Percentiles rank a stretch among this genome's conserved stretches.
These are phyloP conservation scores for Pseudocercospora vitis DNA, from an alignment of 2,329 filamentous ascomycete genomes.

Conservation along the genomic window DNA sequence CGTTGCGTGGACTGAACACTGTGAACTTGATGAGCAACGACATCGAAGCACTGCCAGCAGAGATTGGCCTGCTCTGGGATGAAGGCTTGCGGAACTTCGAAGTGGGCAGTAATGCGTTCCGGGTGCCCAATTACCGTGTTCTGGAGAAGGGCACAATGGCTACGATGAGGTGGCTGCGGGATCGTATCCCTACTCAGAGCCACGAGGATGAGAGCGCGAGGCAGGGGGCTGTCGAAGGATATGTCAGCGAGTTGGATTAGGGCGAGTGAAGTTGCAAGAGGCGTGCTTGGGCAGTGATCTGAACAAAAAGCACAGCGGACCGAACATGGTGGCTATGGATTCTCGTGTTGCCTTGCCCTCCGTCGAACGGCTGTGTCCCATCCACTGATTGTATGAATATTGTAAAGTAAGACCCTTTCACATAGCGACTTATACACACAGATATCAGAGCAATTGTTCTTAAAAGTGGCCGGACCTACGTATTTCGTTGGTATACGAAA, in stretches of 20 bases:
- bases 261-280: neutral
- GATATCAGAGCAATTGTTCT: no score
- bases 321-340: neutral
- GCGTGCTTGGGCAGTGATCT: neutral
- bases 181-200: slow-evolving; percentile 39
- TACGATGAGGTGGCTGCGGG: slow-evolving; percentile 75
- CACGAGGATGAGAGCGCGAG: slow-evolving; percentile 1
- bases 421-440: no score
- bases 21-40: slow-evolving; percentile 84
- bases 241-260: slow-evolving; percentile 2
- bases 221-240: slow-evolving; percentile 1
- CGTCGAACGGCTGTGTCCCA: neutral
- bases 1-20: slow-evolving; percentile 70
- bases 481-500: no score
- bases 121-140: slow-evolving; percentile 80
- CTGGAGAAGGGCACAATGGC: slow-evolving; percentile 86
- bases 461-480: no score
- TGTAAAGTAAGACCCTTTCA: no score
- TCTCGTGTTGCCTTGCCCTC: neutral
- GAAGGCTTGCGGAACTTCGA: slow-evolving; percentile 67
- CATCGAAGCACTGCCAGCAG: slow-evolving; percentile 76
- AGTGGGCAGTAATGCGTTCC: slow-evolving; percentile 81
- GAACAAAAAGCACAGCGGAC: neutral
- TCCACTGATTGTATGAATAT: neutral
- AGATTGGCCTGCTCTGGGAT: slow-evolving; percentile 73